A percentile compares a stretch with the other conserved stretches of the same genome.
phyloP scores from a whole-genome alignment of 2,329 filamentous ascomycete species.

The Aspergillus ochraceus region DNA sequence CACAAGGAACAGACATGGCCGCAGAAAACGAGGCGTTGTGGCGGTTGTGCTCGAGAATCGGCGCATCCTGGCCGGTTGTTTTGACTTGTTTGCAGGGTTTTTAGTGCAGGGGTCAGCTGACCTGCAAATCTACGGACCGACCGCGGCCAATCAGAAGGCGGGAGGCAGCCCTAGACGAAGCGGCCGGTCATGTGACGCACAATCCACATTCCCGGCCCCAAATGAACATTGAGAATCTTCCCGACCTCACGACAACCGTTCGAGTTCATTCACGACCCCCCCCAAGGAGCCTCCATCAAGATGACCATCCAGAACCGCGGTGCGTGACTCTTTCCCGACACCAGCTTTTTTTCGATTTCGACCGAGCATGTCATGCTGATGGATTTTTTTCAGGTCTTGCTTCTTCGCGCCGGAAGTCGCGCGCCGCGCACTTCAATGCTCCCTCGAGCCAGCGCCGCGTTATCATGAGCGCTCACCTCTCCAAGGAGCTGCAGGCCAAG shows the following conservation, averaged over 20 bases:
- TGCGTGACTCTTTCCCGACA: constrained; percentile 16
- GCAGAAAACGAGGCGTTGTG: neutral
- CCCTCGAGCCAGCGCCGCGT: constrained; percentile 74
- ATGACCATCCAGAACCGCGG: constrained; percentile 34
- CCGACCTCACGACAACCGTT: constrained; percentile 22
- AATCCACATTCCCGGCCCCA: constrained; percentile 25
- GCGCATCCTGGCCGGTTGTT: neutral
- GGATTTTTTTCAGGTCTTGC: constrained; percentile 32
- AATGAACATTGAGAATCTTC: constrained; percentile 11
- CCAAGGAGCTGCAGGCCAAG: constrained; percentile 98
- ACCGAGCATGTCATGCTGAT: constrained; percentile 9
- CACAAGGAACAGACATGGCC: neutral
- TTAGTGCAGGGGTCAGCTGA: neutral
- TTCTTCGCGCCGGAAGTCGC: constrained; percentile 96
- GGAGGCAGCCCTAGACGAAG: constrained; percentile 24
- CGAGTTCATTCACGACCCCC: constrained; percentile 16
- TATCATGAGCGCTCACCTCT: constrained; percentile 95
- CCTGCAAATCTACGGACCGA: neutral
- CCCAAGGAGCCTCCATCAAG: constrained; percentile 26
- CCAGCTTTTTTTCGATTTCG: neutral
- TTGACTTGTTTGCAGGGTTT: neutral
- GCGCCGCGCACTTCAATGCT: constrained; percentile 88
- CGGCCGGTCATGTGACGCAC: constrained; percentile 30
- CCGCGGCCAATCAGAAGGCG: constrained; percentile 8
- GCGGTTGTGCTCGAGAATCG: neutral